Base-by-base conservation (phyloP, 2,329 filamentous ascomycete genomes). In the Paraconiothyrium sp. region DNA sequence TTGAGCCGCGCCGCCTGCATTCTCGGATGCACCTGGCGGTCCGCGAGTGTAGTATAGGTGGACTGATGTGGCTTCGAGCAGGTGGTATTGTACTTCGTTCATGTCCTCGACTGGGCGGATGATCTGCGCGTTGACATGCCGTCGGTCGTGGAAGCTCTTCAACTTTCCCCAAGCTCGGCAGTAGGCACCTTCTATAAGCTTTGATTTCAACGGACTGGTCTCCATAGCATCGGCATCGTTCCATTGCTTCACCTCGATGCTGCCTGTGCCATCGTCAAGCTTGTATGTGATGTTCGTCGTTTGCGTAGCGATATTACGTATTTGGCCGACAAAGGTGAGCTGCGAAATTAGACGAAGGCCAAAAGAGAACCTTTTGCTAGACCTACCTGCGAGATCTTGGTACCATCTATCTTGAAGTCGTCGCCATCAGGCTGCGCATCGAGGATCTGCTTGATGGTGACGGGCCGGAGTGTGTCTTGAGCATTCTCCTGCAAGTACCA, bases 381-480 rank as follows among this genome's bases (percentile, higher is more conserved):
- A 58, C 69, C 44, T 78, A 85, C 84, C 70, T 88, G 84, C 46
- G 89, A 90, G 63, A 94, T 84, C 66, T 90, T 86, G 50, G 84
- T 81, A 67, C 89, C 90, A 81, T 98, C 95, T 72, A 98, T 91
- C 66, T 89, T 89, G 85, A 96, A 95, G 39, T 93, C 90, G 59
- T 89, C 88, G 62, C 49, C 39, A 30, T 75, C 70, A 1, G 60
- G 52, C 89, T 87, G 80, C 66, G 93, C 92, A 66, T 96, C 92
- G 74, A 94, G 84, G 60, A 97, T 87, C 81, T 99, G 95, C 80
- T 97, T 97, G 81, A 98, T 92, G 11, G 95, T 99, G 50, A 97
- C 92, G 0, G 95, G 94, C 48, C 95, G 91, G 56, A 99, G 86
- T 22, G 93, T 94, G 72, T 97, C 93, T 79, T 96, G 92, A 69